phyloP scores from a whole-genome alignment of 1,284 basidiomycete genomes.

The Cutaneotrichosporon dermatis region DNA sequence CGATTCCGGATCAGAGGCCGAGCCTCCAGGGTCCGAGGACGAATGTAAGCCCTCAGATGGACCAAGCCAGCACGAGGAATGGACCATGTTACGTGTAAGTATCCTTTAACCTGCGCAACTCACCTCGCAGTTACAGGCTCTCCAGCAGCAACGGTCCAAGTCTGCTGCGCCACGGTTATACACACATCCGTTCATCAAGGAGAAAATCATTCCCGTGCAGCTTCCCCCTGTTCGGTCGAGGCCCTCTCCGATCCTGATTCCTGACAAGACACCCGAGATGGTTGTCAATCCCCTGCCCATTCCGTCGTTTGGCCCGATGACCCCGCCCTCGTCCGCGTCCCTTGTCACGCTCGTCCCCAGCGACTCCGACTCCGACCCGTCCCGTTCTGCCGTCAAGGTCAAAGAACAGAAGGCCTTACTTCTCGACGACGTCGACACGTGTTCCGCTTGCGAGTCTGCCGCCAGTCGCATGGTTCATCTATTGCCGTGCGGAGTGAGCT shows the following conservation, averaged over 20 bases:
- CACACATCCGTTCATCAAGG: background rate
- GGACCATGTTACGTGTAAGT: background rate
- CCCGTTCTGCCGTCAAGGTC: no score
- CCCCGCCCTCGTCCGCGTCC: background rate
- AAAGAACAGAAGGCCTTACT: no score
- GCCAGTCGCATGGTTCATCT: conserved; percentile 1
- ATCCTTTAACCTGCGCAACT: no score
- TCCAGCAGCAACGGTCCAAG: background rate
- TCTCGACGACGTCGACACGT: background rate
- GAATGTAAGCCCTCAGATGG: no score
- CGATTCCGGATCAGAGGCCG: no score
- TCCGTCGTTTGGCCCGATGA: background rate
- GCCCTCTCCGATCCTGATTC: no score
- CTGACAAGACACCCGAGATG: background rate
- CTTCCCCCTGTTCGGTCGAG: background rate
- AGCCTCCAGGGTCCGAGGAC: no score
- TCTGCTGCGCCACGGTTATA: background rate
- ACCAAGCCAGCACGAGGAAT: background rate
- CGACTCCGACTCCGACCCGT: background rate
- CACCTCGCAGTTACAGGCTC: background rate
- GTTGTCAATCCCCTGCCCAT: background rate
- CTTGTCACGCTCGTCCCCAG: background rate
- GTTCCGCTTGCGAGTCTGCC: conserved; percentile 1
- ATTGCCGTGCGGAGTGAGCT: conserved; percentile 4
- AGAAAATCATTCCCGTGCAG: background rate